A percentile compares a stretch with the other conserved stretches of the same genome.
phyloP scores from a whole-genome alignment of 2,329 filamentous ascomycete genomes.

The Incumbomyces lentus region DNA sequence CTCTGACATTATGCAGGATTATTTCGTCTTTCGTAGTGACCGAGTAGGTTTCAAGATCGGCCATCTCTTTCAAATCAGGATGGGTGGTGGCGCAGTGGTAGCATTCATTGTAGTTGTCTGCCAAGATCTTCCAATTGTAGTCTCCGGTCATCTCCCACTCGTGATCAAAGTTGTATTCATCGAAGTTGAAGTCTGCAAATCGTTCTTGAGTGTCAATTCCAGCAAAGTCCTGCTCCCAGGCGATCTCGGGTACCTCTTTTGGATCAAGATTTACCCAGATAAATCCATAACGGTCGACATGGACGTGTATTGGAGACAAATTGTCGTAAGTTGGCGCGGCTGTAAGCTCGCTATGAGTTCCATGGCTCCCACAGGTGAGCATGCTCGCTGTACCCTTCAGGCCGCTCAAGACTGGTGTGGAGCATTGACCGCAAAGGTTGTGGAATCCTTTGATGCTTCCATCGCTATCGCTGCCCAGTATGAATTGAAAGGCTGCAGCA shows the following conservation, averaged over 20 bases:
- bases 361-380: conserved; percentile 51
- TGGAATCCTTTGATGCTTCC: conserved; percentile 51
- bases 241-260: conserved; percentile 26
- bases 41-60: conserved; percentile 44
- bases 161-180: conserved; percentile 48
- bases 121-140: conserved; percentile 52
- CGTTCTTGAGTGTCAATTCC: conserved; percentile 38
- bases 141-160: conserved; percentile 47
- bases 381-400: conserved; percentile 26
- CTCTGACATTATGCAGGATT: conserved; percentile 43
- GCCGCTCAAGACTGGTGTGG: conserved; percentile 42
- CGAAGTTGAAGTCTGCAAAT: conserved; percentile 39
- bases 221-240: conserved; percentile 45
- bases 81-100: conserved; percentile 51
- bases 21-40: conserved; percentile 45
- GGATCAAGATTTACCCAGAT: conserved; percentile 50
- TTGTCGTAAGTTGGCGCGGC: conserved; percentile 50
- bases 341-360: conserved; percentile 46
- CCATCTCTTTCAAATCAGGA: conserved; percentile 44
- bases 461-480: conserved; percentile 43
- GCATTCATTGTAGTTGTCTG: conserved; percentile 53
- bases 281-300: conserved; percentile 28
- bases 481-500: conserved; percentile 43
- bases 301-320: conserved; percentile 33
- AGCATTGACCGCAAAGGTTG: conserved; percentile 53